Evolutionary conservation across 441 rosid species (phyloP), one percentile per base, ranked within the genome.

Genomic region (Populus tomentosa): DNA sequence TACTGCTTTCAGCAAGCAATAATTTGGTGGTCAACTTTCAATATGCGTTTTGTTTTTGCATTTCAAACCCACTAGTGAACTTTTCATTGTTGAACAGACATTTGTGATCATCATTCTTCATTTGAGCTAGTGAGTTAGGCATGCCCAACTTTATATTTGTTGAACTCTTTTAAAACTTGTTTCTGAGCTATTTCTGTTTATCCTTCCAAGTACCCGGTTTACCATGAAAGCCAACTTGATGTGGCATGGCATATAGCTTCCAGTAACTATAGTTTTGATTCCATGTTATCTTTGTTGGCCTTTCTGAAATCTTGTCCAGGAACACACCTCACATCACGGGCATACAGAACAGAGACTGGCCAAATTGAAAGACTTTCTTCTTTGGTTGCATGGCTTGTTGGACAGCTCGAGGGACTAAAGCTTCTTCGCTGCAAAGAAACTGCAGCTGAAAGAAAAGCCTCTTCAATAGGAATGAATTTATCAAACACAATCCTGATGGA

Each of bases 281-380:
- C 42, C n/a, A 21, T 30, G 32, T 36, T 53, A 11, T 33, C 2
- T 18, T 78, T 70, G 33, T 64, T 77, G 13, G 36, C 71, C 69
- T 42, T 67, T 69, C 59, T 63, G 36, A 61, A 68, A 67, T 81
- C 84, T 73, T 78, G 28, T 76, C 72, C 68, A 87, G 88, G 84
- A 71, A 69, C 74, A 63, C 70, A 21, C 79, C 79, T 56, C 61
- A 26, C 64, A 2, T 73, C 81, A 38, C 74, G 71, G 73, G 89
- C 83, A 81, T 73, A 80, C 63, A 67, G 30, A 18, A 70, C 71
- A 69, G 87, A 82, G 81, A 77, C 80, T 77, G 73, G 64, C 71
- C 86, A 81, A 81, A 79, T 79, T 74, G 87, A 87, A 75, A 76
- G 78, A 69, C 86, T 91, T 75, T 90, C 88, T 76, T 83, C 72